Evolutionary conservation across 106 monocot genomes (phyloP).

Genomic region (Dioscorea alata): DNA sequence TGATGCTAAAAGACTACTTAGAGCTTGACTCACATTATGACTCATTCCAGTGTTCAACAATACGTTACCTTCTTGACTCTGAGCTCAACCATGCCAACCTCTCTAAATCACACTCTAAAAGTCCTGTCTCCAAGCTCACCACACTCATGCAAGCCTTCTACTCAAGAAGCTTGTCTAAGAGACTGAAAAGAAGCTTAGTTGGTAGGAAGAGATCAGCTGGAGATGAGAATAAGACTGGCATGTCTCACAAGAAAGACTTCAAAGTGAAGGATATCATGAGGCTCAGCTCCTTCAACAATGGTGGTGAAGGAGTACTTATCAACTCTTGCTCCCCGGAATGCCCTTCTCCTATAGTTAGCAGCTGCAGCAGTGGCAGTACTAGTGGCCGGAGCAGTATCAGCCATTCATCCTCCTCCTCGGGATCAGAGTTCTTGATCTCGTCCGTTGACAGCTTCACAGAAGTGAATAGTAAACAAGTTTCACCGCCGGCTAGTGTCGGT

Average conservation of each 20-base stretch:
- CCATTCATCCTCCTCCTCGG: not conserved
- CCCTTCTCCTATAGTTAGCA: not conserved
- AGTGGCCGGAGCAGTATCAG: too few species aligned
- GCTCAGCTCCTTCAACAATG: slow-evolving; percentile 14
- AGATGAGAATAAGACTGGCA: not conserved
- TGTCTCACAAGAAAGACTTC: not conserved
- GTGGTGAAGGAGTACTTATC: not conserved
- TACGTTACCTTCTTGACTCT: not conserved
- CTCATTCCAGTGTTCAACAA: not conserved
- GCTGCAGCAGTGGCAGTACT: slow-evolving; percentile 13
- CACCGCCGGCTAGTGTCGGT: not conserved
- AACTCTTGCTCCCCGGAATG: too few species aligned
- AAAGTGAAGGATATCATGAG: slow-evolving; percentile 22
- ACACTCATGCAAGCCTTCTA: not conserved
- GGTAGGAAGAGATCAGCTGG: not conserved
- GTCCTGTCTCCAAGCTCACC: not conserved
- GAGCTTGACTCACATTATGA: slow-evolving; percentile 8
- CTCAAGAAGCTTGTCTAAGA: slow-evolving; percentile 17
- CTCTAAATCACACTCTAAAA: not conserved
- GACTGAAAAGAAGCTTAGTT: slow-evolving; percentile 7
- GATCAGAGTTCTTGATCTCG: slow-evolving; percentile 21
- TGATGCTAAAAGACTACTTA: slow-evolving; percentile 14
- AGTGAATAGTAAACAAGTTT: too few species aligned
- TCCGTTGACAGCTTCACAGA: slow-evolving; percentile 6
- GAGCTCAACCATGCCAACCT: not conserved